phyloP scores from a whole-genome alignment of 768 basidiomycete genomes.

The Clavulina sp. region DNA sequence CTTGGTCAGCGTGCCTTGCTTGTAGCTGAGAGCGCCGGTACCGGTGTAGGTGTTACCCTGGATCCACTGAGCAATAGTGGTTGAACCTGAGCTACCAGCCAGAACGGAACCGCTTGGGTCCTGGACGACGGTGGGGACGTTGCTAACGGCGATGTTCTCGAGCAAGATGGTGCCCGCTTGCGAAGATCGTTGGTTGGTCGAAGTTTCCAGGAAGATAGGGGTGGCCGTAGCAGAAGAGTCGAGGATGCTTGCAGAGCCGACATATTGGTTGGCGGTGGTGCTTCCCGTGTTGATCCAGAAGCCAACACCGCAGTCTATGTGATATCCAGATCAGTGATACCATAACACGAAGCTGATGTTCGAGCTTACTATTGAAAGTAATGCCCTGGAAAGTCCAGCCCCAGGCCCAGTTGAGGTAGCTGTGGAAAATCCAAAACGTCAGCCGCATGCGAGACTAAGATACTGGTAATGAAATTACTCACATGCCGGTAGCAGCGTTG shows the following conservation, averaged over 20 bases:
- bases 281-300: constrained; percentile 5
- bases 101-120: constrained; percentile 25
- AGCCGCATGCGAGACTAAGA: too few species aligned
- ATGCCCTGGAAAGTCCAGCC: constrained; percentile 39
- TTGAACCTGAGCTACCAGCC: constrained; percentile 30
- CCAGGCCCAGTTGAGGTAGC: constrained; percentile 9
- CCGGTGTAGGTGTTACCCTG: constrained; percentile 41
- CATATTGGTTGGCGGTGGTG: constrained; percentile 23
- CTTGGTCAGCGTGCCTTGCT: constrained; percentile 31
- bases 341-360: not conserved
- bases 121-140: constrained; percentile 44
- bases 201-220: constrained; percentile 40
- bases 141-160: constrained; percentile 42
- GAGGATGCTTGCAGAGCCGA: constrained; percentile 45
- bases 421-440: constrained; percentile 35
- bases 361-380: constrained; percentile 28
- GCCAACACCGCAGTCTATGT: constrained; percentile 17
- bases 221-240: constrained; percentile 44
- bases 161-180: constrained; percentile 45
- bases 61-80: constrained; percentile 48
- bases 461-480: not conserved
- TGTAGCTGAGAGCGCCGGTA: constrained; percentile 26
- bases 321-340: not conserved
- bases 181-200: constrained; percentile 19
- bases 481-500: constrained; percentile 13